Conservation (phyloP, 169 alveolate genomes). For the Plasmodium knowlesi region DNA sequence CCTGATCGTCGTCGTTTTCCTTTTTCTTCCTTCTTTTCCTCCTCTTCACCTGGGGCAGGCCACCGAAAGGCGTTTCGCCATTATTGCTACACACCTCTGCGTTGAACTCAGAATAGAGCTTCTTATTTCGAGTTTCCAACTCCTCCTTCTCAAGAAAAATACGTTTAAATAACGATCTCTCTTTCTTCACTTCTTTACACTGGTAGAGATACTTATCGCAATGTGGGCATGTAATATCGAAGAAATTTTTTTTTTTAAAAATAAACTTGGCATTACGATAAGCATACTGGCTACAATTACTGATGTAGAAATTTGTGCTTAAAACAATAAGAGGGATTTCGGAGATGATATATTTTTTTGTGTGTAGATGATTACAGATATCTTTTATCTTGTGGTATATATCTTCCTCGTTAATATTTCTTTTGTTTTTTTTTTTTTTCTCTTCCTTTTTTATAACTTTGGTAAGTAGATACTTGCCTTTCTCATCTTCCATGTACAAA, state of each 20-base stretch:
- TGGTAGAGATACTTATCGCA: constrained; percentile 50
- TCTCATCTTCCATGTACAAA: constrained; percentile 60
- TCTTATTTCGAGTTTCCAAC: neutral
- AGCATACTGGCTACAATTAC: constrained; percentile 20
- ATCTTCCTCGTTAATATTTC: constrained; percentile 35
- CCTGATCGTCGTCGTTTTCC: neutral
- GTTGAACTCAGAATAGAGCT: neutral
- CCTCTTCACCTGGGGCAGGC: neutral
- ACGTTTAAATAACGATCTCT: constrained; percentile 10
- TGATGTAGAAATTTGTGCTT: constrained; percentile 16
- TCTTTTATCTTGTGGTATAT: constrained; percentile 37
- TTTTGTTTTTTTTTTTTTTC: constrained; percentile 36
- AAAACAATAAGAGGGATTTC: constrained; percentile 23
- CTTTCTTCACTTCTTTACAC: constrained; percentile 48
- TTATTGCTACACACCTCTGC: neutral
- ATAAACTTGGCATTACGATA: constrained; percentile 17
- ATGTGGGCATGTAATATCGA: constrained; percentile 45
- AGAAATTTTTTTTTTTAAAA: constrained; percentile 38
- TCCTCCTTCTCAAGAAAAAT: neutral
- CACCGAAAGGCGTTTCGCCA: neutral
- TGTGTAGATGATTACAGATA: constrained; percentile 15
- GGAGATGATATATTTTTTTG: constrained; percentile 23
- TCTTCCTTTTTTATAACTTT: constrained; percentile 52
- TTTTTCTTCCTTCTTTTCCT: neutral
- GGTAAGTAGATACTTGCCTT: constrained; percentile 22